phyloP scores from a whole-genome alignment of 2,329 filamentous ascomycete species.

The Eutypella sp. region DNA sequence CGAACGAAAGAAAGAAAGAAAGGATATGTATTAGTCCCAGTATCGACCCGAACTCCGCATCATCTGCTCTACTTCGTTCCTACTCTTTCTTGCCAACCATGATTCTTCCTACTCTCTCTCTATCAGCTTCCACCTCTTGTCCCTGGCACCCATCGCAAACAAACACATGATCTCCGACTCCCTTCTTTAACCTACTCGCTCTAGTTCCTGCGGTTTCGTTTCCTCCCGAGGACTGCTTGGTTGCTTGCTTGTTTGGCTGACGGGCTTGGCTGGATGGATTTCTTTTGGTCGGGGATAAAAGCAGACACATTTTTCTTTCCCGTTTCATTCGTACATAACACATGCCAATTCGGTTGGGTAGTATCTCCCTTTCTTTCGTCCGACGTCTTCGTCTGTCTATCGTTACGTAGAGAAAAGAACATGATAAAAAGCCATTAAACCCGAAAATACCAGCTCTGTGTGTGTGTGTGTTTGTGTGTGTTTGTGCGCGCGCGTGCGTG shows the following conservation, averaged over 20 bases:
- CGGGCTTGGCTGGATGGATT: background rate
- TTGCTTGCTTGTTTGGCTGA: background rate
- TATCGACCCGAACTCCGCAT: slow-evolving; percentile 43
- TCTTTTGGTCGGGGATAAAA: background rate
- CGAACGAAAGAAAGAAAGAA: slow-evolving; percentile 4
- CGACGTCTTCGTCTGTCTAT: background rate
- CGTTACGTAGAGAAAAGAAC: background rate
- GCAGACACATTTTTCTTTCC: background rate
- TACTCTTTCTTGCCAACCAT: slow-evolving; percentile 11
- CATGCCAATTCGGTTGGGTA: background rate
- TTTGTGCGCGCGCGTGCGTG: too few species aligned
- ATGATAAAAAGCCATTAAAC: too few species aligned
- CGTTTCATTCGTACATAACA: background rate
- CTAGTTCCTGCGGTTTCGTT: background rate
- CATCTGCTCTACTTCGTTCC: slow-evolving; percentile 33
- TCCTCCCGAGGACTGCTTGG: background rate
- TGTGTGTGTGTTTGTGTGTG: too few species aligned
- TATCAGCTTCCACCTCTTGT: background rate
- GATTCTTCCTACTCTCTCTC: slow-evolving; percentile 12
- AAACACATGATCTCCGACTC: too few species aligned
- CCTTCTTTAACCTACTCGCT: too few species aligned
- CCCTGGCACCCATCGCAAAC: too few species aligned
- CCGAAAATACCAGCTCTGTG: too few species aligned
- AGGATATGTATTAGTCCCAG: slow-evolving; percentile 36
- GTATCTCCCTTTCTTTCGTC: background rate